phyloP scores from a whole-genome alignment of 139 green algal genomes.

The Chlamydomonas schloesseri region DNA sequence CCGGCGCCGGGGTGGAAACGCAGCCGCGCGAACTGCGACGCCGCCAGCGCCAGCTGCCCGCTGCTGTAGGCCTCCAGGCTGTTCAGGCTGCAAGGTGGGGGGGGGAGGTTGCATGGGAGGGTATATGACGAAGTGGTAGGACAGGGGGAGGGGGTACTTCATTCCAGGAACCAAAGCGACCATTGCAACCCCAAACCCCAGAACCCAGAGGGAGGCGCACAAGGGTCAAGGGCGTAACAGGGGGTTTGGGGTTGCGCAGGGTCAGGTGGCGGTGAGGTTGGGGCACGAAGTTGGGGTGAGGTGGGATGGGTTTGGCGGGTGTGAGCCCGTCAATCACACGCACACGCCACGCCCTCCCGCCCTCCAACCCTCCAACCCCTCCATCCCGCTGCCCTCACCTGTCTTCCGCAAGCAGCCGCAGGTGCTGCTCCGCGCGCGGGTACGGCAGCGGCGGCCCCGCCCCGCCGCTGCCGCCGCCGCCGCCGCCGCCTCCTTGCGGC shows the following conservation, averaged over 20 bases:
- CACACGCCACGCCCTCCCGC: too few relatives aligned
- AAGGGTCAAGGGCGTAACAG: too few relatives aligned
- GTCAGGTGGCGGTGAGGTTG: too few relatives aligned
- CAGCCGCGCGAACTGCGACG: conserved; percentile 14
- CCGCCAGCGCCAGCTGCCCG: conserved; percentile 30
- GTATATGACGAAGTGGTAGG: not conserved
- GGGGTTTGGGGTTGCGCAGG: too few relatives aligned
- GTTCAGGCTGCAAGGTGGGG: conserved; percentile 10
- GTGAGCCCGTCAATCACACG: not conserved
- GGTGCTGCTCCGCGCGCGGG: conserved; percentile 6
- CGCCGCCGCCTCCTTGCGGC: too few relatives aligned
- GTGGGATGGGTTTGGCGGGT: not conserved
- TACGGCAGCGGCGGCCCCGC: too few relatives aligned
- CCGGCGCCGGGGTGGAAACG: conserved; percentile 12
- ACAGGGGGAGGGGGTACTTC: too few relatives aligned
- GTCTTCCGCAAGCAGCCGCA: conserved; percentile 37
- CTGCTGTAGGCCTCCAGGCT: conserved; percentile 18
- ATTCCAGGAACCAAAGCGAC: too few relatives aligned
- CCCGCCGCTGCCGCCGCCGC: too few relatives aligned
- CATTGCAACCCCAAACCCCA: too few relatives aligned
- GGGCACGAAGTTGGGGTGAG: not conserved
- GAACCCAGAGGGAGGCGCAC: too few relatives aligned
- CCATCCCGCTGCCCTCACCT: conserved; percentile 6
- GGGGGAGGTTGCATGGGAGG: not conserved
- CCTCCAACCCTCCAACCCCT: not conserved